A percentile compares a stretch with the other conserved stretches of the same genome.
Evolutionary conservation across 768 basidiomycete species (phyloP).

Genomic region (Podaxis carcinomalis): DNA sequence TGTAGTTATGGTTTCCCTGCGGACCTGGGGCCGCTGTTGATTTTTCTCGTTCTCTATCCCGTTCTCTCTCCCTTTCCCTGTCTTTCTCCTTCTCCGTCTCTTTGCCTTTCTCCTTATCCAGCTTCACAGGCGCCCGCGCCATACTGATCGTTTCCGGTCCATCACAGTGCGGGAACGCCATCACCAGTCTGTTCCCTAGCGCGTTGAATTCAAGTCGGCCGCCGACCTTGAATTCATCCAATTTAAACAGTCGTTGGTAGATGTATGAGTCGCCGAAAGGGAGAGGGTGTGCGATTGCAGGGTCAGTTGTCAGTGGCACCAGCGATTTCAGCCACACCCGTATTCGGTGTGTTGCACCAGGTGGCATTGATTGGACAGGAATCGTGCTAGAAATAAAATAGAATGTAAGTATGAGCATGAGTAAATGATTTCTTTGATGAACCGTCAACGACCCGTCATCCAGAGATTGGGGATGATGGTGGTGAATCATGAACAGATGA

Average conservation of each 20-base stretch:
- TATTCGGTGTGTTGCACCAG: constrained; percentile 56
- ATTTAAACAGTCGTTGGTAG: constrained; percentile 66
- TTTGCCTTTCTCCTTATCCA: constrained; percentile 7
- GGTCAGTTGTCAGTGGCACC: constrained; percentile 27
- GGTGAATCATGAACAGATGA: not conserved
- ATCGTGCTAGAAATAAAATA: constrained; percentile 37
- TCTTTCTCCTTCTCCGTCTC: not conserved
- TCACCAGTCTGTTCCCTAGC: constrained; percentile 43
- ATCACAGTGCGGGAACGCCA: constrained; percentile 38
- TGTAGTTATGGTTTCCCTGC: not conserved
- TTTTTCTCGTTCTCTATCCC: not conserved
- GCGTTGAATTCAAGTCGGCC: constrained; percentile 49
- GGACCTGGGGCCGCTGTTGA: not conserved
- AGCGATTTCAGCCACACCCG: constrained; percentile 61
- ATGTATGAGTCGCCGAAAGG: constrained; percentile 46
- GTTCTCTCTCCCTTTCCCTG: not conserved
- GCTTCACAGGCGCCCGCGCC: constrained; percentile 15
- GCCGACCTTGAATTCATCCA: constrained; percentile 59
- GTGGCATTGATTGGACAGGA: constrained; percentile 48
- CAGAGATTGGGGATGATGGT: not conserved
- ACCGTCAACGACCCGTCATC: not conserved
- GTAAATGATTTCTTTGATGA: not conserved
- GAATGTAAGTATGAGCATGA: not conserved
- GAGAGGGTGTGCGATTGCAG: constrained; percentile 26
- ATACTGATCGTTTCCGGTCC: constrained; percentile 33